Base-by-base conservation (phyloP, 805 yeast species). In the Tetrapisispora namnaoensis region DNA sequence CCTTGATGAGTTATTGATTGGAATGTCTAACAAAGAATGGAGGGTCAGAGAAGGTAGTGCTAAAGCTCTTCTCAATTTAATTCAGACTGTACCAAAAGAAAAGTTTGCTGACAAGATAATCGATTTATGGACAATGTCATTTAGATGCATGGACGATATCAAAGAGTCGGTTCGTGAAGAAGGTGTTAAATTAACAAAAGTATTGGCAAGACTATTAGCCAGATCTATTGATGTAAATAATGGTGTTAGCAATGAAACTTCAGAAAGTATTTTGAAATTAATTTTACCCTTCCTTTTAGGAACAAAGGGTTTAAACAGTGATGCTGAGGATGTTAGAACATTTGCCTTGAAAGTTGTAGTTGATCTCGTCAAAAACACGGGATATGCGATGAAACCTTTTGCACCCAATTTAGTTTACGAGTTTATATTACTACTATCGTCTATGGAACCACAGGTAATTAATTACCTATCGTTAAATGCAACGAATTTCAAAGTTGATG, bases 161-260 rank as follows among this genome's bases (percentile, higher is more conserved):
- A 93, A 93, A 64, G 96, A 87, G 36, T 85, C 95, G 67, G 96
- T 93, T 3, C 73, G 97, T 45, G 78, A 77, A 49, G 95, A 87
- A 42, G 97, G 95, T 10, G 68, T 74, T 37, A 76, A 75, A 35
- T 69, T 93, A 37, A 79, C 95, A 0, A 78, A 81, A 52, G 73
- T 76, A 10, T 71, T 90, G 27, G 79, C 95, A 0, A 74, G 80
- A 17, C 72, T 77, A 4, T 69, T 88, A 55, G 79, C 82, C 2
- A 72, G 79, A 38, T 72, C 77, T 22, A 73, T 85, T 16, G 81
- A 78, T 42, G 67, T 65, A 11, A 70, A 65, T 44, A 66, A 70
- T 17, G 76, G 75, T 0, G 66, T 67, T 1, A 49, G 53, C 20
- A 61, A 76, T 0, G 65, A 65, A 5, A 61, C 66, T 8, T 75